Evolutionary conservation across 805 yeast genomes (phyloP), one percentile per base, ranked within the genome.

Genomic region (Teunomyces barrocoloradensis): DNA sequence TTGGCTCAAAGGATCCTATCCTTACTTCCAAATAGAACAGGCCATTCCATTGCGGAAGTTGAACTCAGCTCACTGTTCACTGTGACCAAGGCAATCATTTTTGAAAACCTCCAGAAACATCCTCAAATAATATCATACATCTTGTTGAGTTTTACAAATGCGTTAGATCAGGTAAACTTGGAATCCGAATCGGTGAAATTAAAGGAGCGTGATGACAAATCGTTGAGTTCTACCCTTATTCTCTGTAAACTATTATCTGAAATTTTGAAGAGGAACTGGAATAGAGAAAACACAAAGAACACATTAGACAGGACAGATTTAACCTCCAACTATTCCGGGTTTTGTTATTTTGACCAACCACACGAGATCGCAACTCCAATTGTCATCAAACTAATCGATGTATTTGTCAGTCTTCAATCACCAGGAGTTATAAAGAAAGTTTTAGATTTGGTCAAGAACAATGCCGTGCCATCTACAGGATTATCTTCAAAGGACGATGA

Each of bases 61-160:
- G 76, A 72, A 55, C 56, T 71, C 37, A 68, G 71, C 46, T 69
- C 73, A 2, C 77, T 71, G 50, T 73, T 64, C 48, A 47, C 64
- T 17, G 53, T 58, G 21, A 65, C 75, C 17, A 64, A 62, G 21
- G 53, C 60, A 28, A 59, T 70, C 35, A 55, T 72, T 21, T 38
- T 65, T 12, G 53, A 53, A 25, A 57, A 54, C 43, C 58, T 45
- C 11, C 42, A 36, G 5, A 42, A 43, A 12, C 40, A 34, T 28
- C 53, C 55, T n/a, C 15, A 34, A 12, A 53, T 62, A 44, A 55
- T 66, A 6, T 50, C 60, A 20, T 42, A 48, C 29, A 58, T 64
- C 7, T 52, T 68, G 17, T 35, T 36, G 3, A 45, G 60, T 17
- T 63, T 71, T 41, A 54, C 64, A 13, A 42, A 46, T 21, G 49